Evolutionary conservation across 305 asterid genomes (phyloP), one percentile per base, ranked within the genome.

Genomic region (Galium porrigens): DNA sequence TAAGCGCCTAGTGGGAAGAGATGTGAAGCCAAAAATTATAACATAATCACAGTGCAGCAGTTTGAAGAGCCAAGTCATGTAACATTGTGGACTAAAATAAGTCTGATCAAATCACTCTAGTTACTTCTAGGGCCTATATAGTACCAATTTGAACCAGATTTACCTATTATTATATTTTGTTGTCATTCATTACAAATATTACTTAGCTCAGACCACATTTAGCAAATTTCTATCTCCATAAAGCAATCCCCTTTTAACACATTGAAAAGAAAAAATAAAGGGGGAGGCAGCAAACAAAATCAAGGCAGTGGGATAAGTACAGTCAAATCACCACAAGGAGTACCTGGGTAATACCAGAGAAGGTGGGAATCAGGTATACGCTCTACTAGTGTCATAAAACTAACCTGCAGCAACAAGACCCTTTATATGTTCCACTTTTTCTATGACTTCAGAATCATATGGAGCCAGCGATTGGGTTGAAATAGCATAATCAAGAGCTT

Each of bases 401-500:
- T 37, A 72, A 89, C 99, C 96, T 81, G 92, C 80, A 70, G 85
- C 80, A 56, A 84, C 74, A 67, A 67, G 76, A 71, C 71, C 85
- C 79, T 74, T 90, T 69, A 88, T 83, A 58, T 54, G 78, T 52
- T 82, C 95, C 70, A 85, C 90, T 80, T 77, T 86, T 72, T 81
- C 79, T 77, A 68, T 70, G 57, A 82, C 82, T 70, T 81, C 94
- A 76, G 73, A 69, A 80, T 88, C 87, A 61, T 81, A 79, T 41
- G 94, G 85, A 77, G 80, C 89, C 74, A 78, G 60, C 52, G 86
- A 73, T 63, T 81, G 95, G 61, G 94, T 89, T 53, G 92, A 90
- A 70, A 76, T 63, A 73, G 96, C 94, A 73, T 83, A 90, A 68
- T 94, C 89, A 77, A 85, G 64, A 12, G 97, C 97, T 72, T 88